A percentile compares a stretch with the other conserved stretches of the same genome.
Conservation (phyloP, 345 rosid species). For the Pistacia integerrima region DNA sequence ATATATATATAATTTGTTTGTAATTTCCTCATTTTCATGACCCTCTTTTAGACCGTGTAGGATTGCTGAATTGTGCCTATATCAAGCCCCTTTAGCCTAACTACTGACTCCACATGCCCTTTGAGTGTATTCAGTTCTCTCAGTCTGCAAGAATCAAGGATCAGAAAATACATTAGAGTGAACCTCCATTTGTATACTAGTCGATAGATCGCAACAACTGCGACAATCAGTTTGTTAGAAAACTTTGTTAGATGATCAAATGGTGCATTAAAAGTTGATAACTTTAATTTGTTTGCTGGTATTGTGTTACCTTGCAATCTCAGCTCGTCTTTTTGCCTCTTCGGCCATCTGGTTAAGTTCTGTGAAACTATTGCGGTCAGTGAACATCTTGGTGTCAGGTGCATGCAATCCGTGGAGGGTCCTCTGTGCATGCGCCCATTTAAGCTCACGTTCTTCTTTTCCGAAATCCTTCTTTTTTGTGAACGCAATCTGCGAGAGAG, state of each 20-base stretch:
- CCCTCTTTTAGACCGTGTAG: conserved; percentile 43
- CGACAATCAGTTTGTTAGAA: not conserved
- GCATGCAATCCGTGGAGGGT: conserved; percentile 55
- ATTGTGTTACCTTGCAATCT: conserved; percentile 43
- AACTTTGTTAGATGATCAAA: no score
- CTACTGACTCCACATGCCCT: conserved; percentile 62
- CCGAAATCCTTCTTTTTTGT: conserved; percentile 53
- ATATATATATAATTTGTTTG: not conserved
- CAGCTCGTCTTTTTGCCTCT: conserved; percentile 61
- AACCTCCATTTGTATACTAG: not conserved
- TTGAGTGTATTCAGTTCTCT: conserved; percentile 53
- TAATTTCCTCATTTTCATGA: not conserved
- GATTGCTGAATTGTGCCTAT: conserved; percentile 58
- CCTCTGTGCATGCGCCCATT: conserved; percentile 66
- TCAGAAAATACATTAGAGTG: not conserved
- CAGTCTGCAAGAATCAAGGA: conserved; percentile 35
- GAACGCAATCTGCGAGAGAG: conserved; percentile 48
- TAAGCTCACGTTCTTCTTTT: conserved; percentile 55
- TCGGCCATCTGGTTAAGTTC: conserved; percentile 56
- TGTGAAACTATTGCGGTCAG: conserved; percentile 32
- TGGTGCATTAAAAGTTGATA: no score
- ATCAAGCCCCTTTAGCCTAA: conserved; percentile 57
- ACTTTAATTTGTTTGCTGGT: no score
- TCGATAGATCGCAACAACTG: not conserved
- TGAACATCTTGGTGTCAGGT: conserved; percentile 53